Percentiles rank a stretch among this genome's conserved stretches.
Evolutionary conservation across 1,139 yeast species (phyloP).

Genomic region (Sugiyamaella grinbergsii): DNA sequence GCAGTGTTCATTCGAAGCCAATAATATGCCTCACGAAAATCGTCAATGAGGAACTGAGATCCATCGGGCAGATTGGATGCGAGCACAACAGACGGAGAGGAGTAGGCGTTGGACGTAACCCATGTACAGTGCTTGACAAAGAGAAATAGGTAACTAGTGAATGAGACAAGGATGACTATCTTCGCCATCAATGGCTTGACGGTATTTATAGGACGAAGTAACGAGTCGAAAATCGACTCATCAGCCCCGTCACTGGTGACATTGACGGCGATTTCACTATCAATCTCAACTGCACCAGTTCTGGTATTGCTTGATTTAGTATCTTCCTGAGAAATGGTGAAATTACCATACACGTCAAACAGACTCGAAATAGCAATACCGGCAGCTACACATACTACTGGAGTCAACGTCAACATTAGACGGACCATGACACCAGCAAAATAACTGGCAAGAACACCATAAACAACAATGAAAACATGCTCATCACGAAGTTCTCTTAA

Average conservation of each 20-base stretch:
- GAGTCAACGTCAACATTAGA: constrained; percentile 94
- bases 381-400: constrained; percentile 88
- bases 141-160: constrained; percentile 70
- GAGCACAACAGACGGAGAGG: constrained; percentile 96
- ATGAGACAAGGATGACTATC: constrained; percentile 65
- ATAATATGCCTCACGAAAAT: constrained; percentile 97
- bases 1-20: constrained; percentile 98
- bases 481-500: constrained; percentile 90
- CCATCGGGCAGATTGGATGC: constrained; percentile 88
- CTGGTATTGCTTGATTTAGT: constrained; percentile 22
- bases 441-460: constrained; percentile 88
- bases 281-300: constrained; percentile 22
- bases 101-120: constrained; percentile 95
- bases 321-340: constrained; percentile 41
- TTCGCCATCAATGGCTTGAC: constrained; percentile 53
- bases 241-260: constrained; percentile 21
- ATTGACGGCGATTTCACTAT: constrained; percentile 15
- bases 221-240: constrained; percentile 19
- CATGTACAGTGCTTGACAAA: constrained; percentile 96
- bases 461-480: constrained; percentile 88
- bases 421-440: constrained; percentile 99
- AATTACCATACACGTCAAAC: constrained; percentile 79
- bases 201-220: constrained; percentile 21
- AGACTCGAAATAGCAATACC: constrained; percentile 85
- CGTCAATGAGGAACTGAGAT: constrained; percentile 81